Conservation (phyloP, 805 yeast species). For the Candida tibetensis region DNA sequence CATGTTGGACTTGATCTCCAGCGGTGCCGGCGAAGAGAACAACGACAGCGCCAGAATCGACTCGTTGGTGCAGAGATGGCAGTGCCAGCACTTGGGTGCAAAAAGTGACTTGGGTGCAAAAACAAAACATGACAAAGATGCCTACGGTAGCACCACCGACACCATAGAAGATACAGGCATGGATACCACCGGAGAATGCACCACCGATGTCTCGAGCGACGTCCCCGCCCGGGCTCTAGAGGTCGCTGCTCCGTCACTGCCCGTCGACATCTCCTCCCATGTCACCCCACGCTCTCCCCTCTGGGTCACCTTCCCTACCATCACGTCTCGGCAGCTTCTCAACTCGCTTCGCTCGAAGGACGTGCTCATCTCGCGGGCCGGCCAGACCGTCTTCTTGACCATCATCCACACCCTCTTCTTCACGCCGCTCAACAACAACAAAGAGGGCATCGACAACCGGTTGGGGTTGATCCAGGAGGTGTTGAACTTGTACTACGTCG, state of each 20-base stretch:
- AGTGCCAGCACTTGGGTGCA: background rate
- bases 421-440: constrained; percentile 36
- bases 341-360: constrained; percentile 44
- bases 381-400: constrained; percentile 64
- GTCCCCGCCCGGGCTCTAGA: too few species aligned
- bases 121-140: background rate
- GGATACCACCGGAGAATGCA: background rate
- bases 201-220: background rate
- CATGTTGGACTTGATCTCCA: constrained; percentile 67
- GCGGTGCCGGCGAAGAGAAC: constrained; percentile 23
- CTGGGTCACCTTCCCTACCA: constrained; percentile 25
- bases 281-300: constrained; percentile 22
- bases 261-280: constrained; percentile 45
- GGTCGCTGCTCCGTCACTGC: too few species aligned
- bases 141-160: background rate
- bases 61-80: constrained; percentile 29
- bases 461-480: constrained; percentile 76
- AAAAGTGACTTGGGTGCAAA: background rate
- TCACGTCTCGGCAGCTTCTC: constrained; percentile 32
- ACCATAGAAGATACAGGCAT: background rate
- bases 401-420: constrained; percentile 66
- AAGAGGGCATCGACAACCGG: constrained; percentile 59
- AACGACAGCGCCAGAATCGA: constrained; percentile 22
- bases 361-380: constrained; percentile 58
- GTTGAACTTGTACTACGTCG: constrained; percentile 69